Base-by-base conservation (phyloP, 768 basidiomycete genomes). In the Tricholoma bakamatsutake region DNA sequence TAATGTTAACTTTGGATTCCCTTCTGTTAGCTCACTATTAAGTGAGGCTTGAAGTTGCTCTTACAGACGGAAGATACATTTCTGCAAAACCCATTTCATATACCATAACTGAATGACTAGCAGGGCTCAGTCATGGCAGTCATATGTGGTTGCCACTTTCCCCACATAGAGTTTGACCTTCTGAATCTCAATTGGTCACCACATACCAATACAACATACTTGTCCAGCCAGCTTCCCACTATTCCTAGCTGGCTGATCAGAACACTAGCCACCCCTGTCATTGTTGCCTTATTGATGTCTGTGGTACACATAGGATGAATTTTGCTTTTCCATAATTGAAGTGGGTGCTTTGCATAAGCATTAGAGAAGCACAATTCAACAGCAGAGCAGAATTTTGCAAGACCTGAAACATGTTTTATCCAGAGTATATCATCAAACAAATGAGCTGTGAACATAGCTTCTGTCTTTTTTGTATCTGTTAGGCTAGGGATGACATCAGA, bases 31-130 rank as follows among this genome's bases (percentile, higher is more conserved):
- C n/a, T n/a, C n/a, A n/a, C n/a, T n/a, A n/a, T n/a, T n/a, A n/a
- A n/a, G n/a, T n/a, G n/a, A n/a, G n/a, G n/a, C n/a, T n/a, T n/a
- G n/a, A n/a, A n/a, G n/a, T n/a, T n/a, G n/a, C n/a, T n/a, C n/a
- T n/a, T n/a, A n/a, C n/a, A 59, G 52, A 2, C 51, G 43, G 21
- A 62, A 57, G 28, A 64, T 59, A 2, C 48, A 37, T 40, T 62
- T 61, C 35, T 58, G 57, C 50, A 53, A 58, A 1, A 35, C 43
- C 63, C 63, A 64, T 17, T 59, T 57, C 46, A 64, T 49, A 28
- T 64, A 61, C 59, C 63, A 62, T 0, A 61, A 17, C 27, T 64
- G 63, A 15, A 64, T 62, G 0, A 64, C 17, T 1, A 61, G 63
- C 24, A 64, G 52, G 0, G 51, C 61, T 61, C 63, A 64, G 21